A percentile compares a stretch with the other conserved stretches of the same genome.
These are phyloP conservation scores for Cryptococcus maquisensis DNA, from an alignment of 1,284 basidiomycete genomes.

Conservation along the genomic window DNA sequence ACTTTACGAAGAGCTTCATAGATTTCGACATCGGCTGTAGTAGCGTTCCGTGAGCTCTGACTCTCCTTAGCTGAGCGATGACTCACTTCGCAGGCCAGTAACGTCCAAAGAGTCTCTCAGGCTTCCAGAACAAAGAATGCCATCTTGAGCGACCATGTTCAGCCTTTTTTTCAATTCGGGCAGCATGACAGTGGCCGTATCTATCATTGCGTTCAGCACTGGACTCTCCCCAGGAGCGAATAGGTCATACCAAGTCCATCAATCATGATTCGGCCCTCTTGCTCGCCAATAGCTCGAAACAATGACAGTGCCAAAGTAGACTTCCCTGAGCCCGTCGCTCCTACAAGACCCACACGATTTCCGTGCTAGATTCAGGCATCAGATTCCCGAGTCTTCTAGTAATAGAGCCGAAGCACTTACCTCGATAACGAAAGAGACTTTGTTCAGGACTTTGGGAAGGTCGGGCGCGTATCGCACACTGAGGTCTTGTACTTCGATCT, in stretches of 20 bases:
- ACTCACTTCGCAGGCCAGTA: conserved; percentile 24
- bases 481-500: conserved; percentile 61
- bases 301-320: conserved; percentile 65
- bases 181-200: conserved; percentile 58
- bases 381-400: not conserved
- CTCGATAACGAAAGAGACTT: conserved; percentile 59
- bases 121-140: conserved; percentile 51
- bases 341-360: conserved; percentile 74
- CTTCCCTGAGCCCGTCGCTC: conserved; percentile 64
- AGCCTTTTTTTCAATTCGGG: conserved; percentile 58
- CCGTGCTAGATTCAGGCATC: conserved; percentile 53
- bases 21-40: conserved; percentile 53
- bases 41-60: not conserved
- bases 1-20: conserved; percentile 59
- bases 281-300: conserved; percentile 66
- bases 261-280: conserved; percentile 62
- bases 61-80: not conserved
- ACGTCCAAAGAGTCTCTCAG: conserved; percentile 63
- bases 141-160: conserved; percentile 55
- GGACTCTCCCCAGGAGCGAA: not conserved
- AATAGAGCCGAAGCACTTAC: conserved; percentile 10
- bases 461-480: conserved; percentile 65
- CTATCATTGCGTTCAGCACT: conserved; percentile 9
- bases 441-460: conserved; percentile 67
- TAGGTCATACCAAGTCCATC: conserved; percentile 58